These are phyloP conservation scores for barrel medic (Medicago truncatula) DNA, from an alignment of 306 rosid species.

Conservation along the genomic window MtrunA17r5.0-ANR NC_053043.1:18376501-18377000, in stretches of 20 bases:
- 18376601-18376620: conserved; percentile 80
- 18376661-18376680: conserved; percentile 80
- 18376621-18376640: conserved; percentile 83
- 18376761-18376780: not conserved
- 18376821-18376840: conserved; percentile 24
- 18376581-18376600: conserved; percentile 84
- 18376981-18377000: conserved; percentile 20
- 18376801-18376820: conserved; percentile 25
- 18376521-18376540: conserved; percentile 30
- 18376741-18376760: conserved; percentile 11
- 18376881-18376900: conserved; percentile 55
- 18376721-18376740: conserved; percentile 18
- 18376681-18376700: conserved; percentile 53
- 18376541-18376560: conserved; percentile 27
- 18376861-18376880: conserved; percentile 68
- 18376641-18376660: conserved; percentile 62
- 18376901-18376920: conserved; percentile 63
- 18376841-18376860: conserved; percentile 56
- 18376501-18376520: conserved; percentile 25
- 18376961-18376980: conserved; percentile 8
- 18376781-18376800: not conserved
- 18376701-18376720: conserved; percentile 35
- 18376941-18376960: conserved; percentile 31
- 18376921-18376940: conserved; percentile 62
- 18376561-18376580: conserved; percentile 76